Evolutionary conservation across 75 land plant species (phyloP).

Genomic region (Picea glauca): DNA sequence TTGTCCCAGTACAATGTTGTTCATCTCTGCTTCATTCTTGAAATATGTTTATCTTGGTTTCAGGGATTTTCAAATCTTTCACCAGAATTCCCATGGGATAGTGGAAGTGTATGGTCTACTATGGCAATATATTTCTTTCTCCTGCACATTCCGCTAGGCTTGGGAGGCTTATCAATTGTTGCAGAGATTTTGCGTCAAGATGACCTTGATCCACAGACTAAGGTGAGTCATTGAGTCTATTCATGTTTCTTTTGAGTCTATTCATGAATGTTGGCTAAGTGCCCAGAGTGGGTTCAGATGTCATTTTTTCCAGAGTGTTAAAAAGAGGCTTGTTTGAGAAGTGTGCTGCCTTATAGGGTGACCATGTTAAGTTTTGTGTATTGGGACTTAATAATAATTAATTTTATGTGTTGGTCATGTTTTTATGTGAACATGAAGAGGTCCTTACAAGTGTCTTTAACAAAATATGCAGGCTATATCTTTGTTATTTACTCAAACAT

Average conservation of each 20-base stretch:
- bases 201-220: slow-evolving; percentile 47
- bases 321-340: neutral
- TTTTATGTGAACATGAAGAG: neutral
- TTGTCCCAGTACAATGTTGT: neutral
- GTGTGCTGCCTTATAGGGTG: neutral
- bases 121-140: slow-evolving; percentile 50
- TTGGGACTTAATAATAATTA: neutral
- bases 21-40: neutral
- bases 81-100: slow-evolving; percentile 44
- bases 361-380: neutral
- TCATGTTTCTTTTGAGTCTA: neutral
- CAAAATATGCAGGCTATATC: neutral
- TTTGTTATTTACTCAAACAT: slow-evolving; percentile 2
- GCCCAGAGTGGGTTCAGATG: neutral
- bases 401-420: neutral
- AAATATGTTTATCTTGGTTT: neutral
- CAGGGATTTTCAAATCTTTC: slow-evolving; percentile 47
- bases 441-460: neutral
- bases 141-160: slow-evolving; percentile 66
- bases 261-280: neutral
- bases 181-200: slow-evolving; percentile 42
- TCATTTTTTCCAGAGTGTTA: neutral
- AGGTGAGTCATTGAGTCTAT: slow-evolving; percentile 21
- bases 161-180: slow-evolving; percentile 57
- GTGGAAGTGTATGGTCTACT: slow-evolving; percentile 43